Conservation (phyloP, 1,284 basidiomycete species). For the Pseudozyma sp. region DNA sequence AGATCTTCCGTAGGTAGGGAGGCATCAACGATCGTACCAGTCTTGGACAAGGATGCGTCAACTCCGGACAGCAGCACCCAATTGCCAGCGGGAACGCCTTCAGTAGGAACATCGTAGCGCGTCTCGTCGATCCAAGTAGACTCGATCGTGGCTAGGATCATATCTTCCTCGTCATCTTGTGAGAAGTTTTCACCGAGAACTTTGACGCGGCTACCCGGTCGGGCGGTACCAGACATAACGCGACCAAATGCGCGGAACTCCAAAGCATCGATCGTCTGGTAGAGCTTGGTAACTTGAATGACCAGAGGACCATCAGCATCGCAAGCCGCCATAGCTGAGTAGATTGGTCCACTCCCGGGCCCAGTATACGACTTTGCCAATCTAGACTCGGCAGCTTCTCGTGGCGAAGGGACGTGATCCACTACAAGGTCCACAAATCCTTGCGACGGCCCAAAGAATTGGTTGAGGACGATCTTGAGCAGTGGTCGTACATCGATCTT, state of each 20-base stretch:
- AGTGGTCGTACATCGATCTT: slow-evolving; percentile 98
- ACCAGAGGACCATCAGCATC: slow-evolving; percentile 88
- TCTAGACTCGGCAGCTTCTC: slow-evolving; percentile 79
- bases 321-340: slow-evolving; percentile 82
- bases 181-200: slow-evolving; percentile 98
- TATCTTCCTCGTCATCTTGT: slow-evolving; percentile 97
- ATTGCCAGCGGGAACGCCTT: slow-evolving; percentile 90
- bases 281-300: slow-evolving; percentile 92
- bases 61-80: slow-evolving; percentile 91
- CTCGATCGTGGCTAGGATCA: slow-evolving; percentile 87
- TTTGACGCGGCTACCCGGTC: slow-evolving; percentile 85
- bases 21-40: slow-evolving; percentile 78
- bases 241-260: slow-evolving; percentile 96
- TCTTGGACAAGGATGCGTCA: slow-evolving; percentile 93
- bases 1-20: slow-evolving; percentile 76
- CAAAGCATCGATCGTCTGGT: slow-evolving; percentile 93
- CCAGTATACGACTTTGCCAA: slow-evolving; percentile 70
- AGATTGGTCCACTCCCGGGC: slow-evolving; percentile 65
- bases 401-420: slow-evolving; percentile 86
- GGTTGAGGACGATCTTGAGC: slow-evolving; percentile 89
- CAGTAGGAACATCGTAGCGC: slow-evolving; percentile 89
- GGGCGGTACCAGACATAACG: slow-evolving; percentile 89
- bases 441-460: slow-evolving; percentile 88
- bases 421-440: slow-evolving; percentile 93
- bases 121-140: slow-evolving; percentile 90